Base-by-base conservation (phyloP, 805 yeast species). In the Kodamaea sagamina region DNA sequence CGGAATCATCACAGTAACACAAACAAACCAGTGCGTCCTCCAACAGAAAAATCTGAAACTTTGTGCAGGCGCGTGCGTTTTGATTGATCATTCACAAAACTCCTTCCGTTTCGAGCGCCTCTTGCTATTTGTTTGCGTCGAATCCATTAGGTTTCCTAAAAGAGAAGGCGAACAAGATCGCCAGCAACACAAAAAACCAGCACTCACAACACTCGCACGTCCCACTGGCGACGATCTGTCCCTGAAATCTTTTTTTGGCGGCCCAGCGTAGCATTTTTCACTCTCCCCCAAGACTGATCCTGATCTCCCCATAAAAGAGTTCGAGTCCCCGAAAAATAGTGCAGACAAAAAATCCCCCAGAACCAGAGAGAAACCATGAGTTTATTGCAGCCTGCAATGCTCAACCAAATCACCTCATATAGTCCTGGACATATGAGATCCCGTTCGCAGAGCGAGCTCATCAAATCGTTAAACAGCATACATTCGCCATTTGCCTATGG, bases 391-490 rank as follows among this genome's bases (percentile, higher is more conserved):
- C 29, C 39, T 17, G 32, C 39, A 13, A 41, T 41, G 44, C 27
- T 35, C 47, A 59, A 62, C 42, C 69, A 57, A 43, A 52, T 62
- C 42, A 55, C 58, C 47, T 48, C 61, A n/a, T 55, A 60, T 43
- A 50, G 49, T 31, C 55, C 61, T 16, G 59, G 62, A 41, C 72
- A 65, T 44, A 49, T 53, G 6, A 56, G 67, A 46, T 61, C 72
- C 25, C 62, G 59, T 21, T 65, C 71, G 24, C 67, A 60, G 50
- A 63, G 57, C 48, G 71, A 67, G 43, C 40, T 68, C 36, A 49
- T 42, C 34, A 37, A 42, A 26, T 44, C 54, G 18, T 18, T 37
- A 26, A 31, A 19, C 42, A 21, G 43, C 43, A 8, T 42, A 31
- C 32, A 49, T 15, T 32, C 42, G 16, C 36, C 42, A 10, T 16